Base-by-base conservation (phyloP, 176 grass and related monocot genomes). In the Oryza brachyantha region DNA sequence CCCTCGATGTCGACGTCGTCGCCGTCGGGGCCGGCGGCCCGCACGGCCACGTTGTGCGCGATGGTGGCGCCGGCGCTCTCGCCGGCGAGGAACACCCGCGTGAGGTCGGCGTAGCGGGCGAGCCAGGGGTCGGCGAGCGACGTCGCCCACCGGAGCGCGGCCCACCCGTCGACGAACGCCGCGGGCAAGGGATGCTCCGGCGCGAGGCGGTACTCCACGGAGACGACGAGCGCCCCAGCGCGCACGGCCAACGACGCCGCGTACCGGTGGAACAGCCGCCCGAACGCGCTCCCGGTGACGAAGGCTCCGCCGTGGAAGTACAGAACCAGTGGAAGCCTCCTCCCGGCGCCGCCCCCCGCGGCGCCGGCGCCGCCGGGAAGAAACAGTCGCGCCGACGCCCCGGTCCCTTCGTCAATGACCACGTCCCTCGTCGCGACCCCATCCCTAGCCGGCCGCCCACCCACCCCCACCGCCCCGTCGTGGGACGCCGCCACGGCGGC, bases 251-350 rank as follows among this genome's bases (percentile, higher is more conserved):
- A 46, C 28, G 78, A 79, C 2, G 43, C 39, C 13, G 84, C 64
- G 73, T 87, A 79, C 8, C 67, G 48, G 84, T 90, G 84, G 66
- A 35, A 87, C 60, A 40, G 0, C 10, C 21, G 42, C 6, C 31
- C 31, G 41, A 87, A 90, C 13, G 81, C 80, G n/a, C 72, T 81
- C 13, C 63, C 81, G 43, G 70, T 13, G 64, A 77, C 78, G 70
- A 93, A 93, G 37, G 79, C 67, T 10, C 84, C 81, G 29, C 87
- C 87, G 7, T 90, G 91, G 81, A 84, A 76, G 81, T 93, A 84
- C 7, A 93, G 41, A 13, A 93, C 68, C 13, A 90, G 19, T 5
- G 91, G 91, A 41, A 87, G 80, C 31, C 72, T 75, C 26, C 4
- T 70, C 4, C 21, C 19, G 10, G 3, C 43, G 5, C 43, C 43